A percentile compares a stretch with the other conserved stretches of the same genome.
These are phyloP conservation scores for Pisolithus orientalis DNA, from an alignment of 768 basidiomycete species.

Conservation along the genomic window DNA sequence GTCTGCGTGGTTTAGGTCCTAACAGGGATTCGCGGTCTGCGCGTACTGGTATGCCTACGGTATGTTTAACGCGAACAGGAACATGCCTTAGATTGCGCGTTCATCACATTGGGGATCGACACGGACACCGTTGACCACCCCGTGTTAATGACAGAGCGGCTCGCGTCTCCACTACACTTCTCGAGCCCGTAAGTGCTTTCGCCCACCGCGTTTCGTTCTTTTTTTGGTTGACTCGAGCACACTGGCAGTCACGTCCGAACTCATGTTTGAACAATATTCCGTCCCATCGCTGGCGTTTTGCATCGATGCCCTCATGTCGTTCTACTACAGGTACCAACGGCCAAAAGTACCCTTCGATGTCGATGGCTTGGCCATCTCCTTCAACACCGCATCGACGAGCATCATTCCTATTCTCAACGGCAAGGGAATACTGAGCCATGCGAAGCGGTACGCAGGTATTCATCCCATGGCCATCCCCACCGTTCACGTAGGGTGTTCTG, in stretches of 20 bases:
- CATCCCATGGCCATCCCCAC: neutral
- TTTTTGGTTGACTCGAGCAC: neutral
- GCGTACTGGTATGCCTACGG: neutral
- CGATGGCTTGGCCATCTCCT: constrained; percentile 84
- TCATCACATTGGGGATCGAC: constrained; percentile 81
- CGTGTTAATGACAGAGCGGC: constrained; percentile 87
- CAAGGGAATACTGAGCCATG: constrained; percentile 74
- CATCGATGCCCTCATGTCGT: constrained; percentile 88
- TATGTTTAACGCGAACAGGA: constrained; percentile 51
- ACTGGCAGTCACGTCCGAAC: constrained; percentile 80
- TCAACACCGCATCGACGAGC: constrained; percentile 88
- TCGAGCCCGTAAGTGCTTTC: constrained; percentile 57
- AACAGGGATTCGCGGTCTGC: neutral
- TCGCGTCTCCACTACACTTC: constrained; percentile 90
- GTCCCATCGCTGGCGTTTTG: constrained; percentile 85
- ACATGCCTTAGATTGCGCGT: constrained; percentile 88
- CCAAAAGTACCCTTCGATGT: constrained; percentile 34
- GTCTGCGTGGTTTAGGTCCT: neutral
- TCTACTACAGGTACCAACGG: constrained; percentile 67
- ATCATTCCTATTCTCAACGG: constrained; percentile 85
- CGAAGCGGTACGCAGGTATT: constrained; percentile 61
- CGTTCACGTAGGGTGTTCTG: neutral
- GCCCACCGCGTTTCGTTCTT: neutral
- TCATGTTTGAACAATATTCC: constrained; percentile 90
- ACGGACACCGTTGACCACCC: constrained; percentile 75